Base-by-base conservation (phyloP, 139 green algal species). In the Closterium sp. region DNA sequence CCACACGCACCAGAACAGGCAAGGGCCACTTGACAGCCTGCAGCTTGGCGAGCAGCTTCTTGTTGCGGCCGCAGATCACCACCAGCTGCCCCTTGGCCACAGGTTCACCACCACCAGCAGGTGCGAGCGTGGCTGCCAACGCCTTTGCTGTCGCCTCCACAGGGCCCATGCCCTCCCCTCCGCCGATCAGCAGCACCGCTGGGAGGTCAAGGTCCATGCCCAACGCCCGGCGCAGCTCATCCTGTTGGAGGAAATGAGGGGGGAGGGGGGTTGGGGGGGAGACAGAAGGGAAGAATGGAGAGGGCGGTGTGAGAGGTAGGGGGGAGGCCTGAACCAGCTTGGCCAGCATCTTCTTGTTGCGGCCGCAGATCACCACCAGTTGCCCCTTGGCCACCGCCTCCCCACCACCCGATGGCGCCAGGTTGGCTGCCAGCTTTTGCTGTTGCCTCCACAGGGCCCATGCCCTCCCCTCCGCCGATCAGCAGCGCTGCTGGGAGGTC, bases 161-260 rank as follows among this genome's bases (percentile, higher is more conserved):
- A 1, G 95, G 95, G 9, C 98, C 98, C 97, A 99, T 99, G 89
- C 98, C 98, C 96, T 99, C 98, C 1, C 98, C 98, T 10, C 98
- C 98, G 24, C 97, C 92, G 13, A 92, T 94, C 38, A 95, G 50
- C n/a, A 95, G 31, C 50, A 93, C 94, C 28, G 86, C 85, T 27
- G 93, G 93, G 30, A 89, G 85, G 34, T 86, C 19, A 31, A 85
- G 88, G 38, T 92, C 84, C 38, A 94, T 86, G 11, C 88, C 92
- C 21, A 94, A 89, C 10, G 4, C 31, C 29, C 27, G 10, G 9
- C 94, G 50, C 42, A 96, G 50, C 89, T 91, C 88, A 7, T 89
- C 29, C 92, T 97, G 96, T 90, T 87, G 0, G 1, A 84, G 38
- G 45, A 24, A 24, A n/a, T n/a, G 17, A 0, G 17, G 11, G 62